Evolutionary conservation across 73 alveolate genomes (phyloP).

Genomic region (Diophrys appendiculata): DNA sequence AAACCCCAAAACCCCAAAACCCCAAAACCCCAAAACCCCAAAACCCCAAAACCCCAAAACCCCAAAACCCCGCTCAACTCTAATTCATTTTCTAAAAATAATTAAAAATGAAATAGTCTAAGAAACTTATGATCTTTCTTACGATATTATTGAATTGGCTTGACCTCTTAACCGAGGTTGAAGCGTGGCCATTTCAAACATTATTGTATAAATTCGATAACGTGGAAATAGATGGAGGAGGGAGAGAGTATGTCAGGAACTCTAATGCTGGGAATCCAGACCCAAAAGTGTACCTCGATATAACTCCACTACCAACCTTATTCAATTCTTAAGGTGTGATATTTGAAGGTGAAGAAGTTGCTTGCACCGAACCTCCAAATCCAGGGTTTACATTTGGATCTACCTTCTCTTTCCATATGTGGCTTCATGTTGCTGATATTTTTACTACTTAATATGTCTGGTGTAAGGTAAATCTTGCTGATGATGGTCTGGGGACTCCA

Average conservation of each 20-base stretch:
- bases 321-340: background rate
- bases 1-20: too few species aligned
- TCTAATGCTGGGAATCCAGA: background rate
- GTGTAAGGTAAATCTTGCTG: background rate
- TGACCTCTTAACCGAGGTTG: too few species aligned
- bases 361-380: background rate
- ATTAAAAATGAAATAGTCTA: too few species aligned
- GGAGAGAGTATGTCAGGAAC: background rate
- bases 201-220: background rate
- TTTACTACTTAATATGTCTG: background rate
- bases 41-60: too few species aligned
- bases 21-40: too few species aligned
- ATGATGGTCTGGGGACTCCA: background rate
- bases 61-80: too few species aligned
- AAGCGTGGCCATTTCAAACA: too few species aligned
- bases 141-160: too few species aligned
- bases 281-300: background rate
- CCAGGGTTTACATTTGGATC: background rate
- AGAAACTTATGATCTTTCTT: too few species aligned
- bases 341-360: background rate
- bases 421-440: background rate
- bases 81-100: too few species aligned
- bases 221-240: background rate
- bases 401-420: background rate
- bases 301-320: background rate